Percentiles rank a stretch among this genome's conserved stretches.
Evolutionary conservation across 768 basidiomycete species (phyloP).

Genomic region (Lactarius psammicola): DNA sequence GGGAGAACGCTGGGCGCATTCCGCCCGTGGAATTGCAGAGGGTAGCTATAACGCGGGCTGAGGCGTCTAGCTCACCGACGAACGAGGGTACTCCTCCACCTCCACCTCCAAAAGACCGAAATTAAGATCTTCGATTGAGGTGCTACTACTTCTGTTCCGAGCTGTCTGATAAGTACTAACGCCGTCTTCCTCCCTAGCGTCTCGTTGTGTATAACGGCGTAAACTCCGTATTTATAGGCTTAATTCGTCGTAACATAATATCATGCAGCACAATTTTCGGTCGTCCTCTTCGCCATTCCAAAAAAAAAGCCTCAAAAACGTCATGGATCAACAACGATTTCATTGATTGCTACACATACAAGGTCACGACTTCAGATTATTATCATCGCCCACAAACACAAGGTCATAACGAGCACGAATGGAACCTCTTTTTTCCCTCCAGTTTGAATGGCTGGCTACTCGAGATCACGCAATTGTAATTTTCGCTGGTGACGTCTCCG

Average conservation of each 20-base stretch:
- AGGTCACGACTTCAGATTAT: background rate
- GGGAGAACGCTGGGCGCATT: background rate
- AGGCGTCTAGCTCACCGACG: background rate
- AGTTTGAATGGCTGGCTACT: no score
- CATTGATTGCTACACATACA: background rate
- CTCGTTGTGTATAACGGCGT: background rate
- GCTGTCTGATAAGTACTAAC: background rate
- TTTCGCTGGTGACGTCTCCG: constrained; percentile 13
- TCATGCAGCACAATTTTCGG: background rate
- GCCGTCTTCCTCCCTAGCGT: background rate
- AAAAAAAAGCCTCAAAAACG: background rate
- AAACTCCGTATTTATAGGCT: no score
- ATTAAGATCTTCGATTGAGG: background rate
- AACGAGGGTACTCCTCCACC: constrained; percentile 1
- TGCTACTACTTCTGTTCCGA: background rate
- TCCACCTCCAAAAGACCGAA: constrained; percentile 16
- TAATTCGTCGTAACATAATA: background rate
- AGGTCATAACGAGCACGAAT: background rate
- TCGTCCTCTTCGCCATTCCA: background rate
- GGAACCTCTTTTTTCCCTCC: background rate
- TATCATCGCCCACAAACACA: background rate
- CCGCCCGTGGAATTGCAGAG: constrained; percentile 2
- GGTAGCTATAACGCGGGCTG: background rate
- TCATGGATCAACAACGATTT: background rate
- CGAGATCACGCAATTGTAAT: constrained; percentile 18